Base-by-base conservation (phyloP, 768 basidiomycete species). In the Sutorius australiensis region DNA sequence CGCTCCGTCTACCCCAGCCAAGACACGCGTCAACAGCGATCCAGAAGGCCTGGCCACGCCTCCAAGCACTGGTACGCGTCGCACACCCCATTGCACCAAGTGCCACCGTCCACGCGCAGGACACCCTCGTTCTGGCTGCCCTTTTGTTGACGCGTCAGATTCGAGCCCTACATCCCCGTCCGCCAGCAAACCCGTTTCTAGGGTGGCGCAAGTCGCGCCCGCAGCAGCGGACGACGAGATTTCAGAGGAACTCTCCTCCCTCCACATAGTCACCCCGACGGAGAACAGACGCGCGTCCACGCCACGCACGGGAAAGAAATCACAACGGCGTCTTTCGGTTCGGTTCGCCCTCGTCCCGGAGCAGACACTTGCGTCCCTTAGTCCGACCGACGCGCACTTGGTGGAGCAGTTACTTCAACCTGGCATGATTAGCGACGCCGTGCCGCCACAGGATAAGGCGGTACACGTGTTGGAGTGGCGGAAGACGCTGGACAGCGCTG, bases 101-200 rank as follows among this genome's bases (percentile, higher is more conserved):
- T 86, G 84, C 65, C 71, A 73, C 48, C 77, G 76, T 21, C 80
- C 81, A 0, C 73, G 75, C 48, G 73, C 71, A 24, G 83, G 83
- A 0, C 84, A 86, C 61, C 84, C 84, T 16, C 80, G 83, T 41
- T 79, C 80, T 0, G 82, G 83, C 10, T 85, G 84, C 60, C 81
- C 82, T 0, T 76, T 68, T 51, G 66, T 62, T 19, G 73, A 75
- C 40, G 65, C 73, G 36, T 54, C 57, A 0, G 37, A 56, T 7
- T 10, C 38, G n/a, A 59, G 34, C 14, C 61, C 59, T 5, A 36
- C 56, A 5, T 60, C 67, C 6, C 53, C 63, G 10, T 54, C 59
- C 31, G 24, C 54, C 37, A 50, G 36, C 16, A 51, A 47, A 41
- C n/a, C 54, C 17, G 21, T 32, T 14, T 43, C 59, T 46, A 49